phyloP scores from a whole-genome alignment of 1,284 basidiomycete species.

The Thelephora terrestris region DNA sequence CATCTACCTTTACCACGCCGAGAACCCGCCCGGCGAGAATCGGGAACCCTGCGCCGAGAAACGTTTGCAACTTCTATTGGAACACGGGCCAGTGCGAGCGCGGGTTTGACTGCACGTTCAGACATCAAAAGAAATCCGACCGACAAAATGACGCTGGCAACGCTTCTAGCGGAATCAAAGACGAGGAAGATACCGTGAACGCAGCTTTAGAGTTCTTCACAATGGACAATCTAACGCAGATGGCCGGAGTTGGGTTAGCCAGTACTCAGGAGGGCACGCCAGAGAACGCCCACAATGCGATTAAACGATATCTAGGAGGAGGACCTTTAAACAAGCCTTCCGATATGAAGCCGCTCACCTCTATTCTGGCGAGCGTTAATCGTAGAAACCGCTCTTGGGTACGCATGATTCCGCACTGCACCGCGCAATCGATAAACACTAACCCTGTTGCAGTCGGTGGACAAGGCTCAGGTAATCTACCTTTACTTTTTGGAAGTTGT shows the following conservation, averaged over 20 bases:
- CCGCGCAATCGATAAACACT: background rate
- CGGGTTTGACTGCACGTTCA: slow-evolving; percentile 38
- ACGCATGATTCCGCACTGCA: slow-evolving; percentile 8
- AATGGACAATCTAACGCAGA: slow-evolving; percentile 30
- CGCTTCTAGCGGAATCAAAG: background rate
- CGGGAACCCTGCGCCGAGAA: slow-evolving; percentile 22
- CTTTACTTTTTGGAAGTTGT: background rate
- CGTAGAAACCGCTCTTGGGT: slow-evolving; percentile 44
- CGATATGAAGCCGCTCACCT: slow-evolving; percentile 39
- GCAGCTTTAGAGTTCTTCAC: slow-evolving; percentile 35
- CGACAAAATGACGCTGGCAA: slow-evolving; percentile 1
- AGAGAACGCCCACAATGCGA: slow-evolving; percentile 36
- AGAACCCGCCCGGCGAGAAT: background rate
- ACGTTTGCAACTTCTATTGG: slow-evolving; percentile 46
- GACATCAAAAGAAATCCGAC: slow-evolving; percentile 24
- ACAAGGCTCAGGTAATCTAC: slow-evolving; percentile 43
- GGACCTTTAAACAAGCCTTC: slow-evolving; percentile 28
- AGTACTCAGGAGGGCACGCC: slow-evolving; percentile 31
- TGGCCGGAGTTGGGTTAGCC: slow-evolving; percentile 24
- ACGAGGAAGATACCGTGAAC: background rate
- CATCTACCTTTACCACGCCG: slow-evolving; percentile 13
- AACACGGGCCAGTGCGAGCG: slow-evolving; percentile 35
- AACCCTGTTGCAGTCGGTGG: slow-evolving; percentile 29
- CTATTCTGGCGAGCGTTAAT: slow-evolving; percentile 37
- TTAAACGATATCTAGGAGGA: slow-evolving; percentile 36